phyloP scores from a whole-genome alignment of 2,329 filamentous ascomycete genomes.

The Curvularia eragrostidis region DNA sequence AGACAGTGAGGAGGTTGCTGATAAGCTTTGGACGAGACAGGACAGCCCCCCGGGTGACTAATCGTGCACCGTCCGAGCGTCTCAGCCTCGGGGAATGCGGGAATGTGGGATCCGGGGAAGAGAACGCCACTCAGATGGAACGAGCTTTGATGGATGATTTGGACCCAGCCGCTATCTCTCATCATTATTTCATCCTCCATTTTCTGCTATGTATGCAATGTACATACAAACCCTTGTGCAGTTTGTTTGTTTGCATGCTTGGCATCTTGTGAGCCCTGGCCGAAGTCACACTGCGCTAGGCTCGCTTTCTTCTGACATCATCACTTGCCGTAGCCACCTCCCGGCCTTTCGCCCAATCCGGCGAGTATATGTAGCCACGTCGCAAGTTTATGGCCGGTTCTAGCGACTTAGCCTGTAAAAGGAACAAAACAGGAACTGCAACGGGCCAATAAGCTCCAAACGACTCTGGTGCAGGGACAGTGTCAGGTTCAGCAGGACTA shows the following conservation, averaged over 20 bases:
- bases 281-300: constrained; percentile 36
- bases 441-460: constrained; percentile 46
- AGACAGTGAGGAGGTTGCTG: not conserved
- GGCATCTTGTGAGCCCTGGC: constrained; percentile 34
- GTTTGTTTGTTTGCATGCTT: not conserved
- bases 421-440: constrained; percentile 46
- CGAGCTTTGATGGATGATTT: not conserved
- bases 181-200: not conserved
- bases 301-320: constrained; percentile 40
- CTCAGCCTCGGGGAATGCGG: not conserved
- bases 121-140: not conserved
- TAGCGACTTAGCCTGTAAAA: constrained; percentile 53
- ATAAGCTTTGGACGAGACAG: not conserved
- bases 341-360: constrained; percentile 19
- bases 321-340: constrained; percentile 13
- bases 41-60: not conserved
- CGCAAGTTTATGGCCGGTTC: constrained; percentile 45
- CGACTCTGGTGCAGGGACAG: constrained; percentile 49
- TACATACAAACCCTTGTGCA: not conserved
- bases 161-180: not conserved
- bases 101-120: not conserved
- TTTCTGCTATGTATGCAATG: not conserved
- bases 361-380: constrained; percentile 43
- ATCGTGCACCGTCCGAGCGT: not conserved
- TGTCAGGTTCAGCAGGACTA: constrained; percentile 48